Evolutionary conservation across 2,329 filamentous ascomycete genomes (phyloP).

Genomic region (Penicillium fuscoglaucum): DNA sequence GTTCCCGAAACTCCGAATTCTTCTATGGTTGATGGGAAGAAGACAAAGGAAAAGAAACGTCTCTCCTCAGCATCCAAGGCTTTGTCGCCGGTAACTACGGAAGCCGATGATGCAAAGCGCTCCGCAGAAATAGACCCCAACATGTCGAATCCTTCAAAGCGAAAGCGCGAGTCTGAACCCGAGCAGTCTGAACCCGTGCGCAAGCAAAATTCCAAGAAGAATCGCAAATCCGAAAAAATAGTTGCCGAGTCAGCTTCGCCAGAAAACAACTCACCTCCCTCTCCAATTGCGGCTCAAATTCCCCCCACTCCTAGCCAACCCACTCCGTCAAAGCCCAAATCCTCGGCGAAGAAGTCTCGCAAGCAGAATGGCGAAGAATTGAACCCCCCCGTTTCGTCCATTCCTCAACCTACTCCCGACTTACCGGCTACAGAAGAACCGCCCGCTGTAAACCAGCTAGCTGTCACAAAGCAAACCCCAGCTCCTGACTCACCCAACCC

Average conservation of each 20-base stretch:
- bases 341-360: neutral
- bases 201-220: slow-evolving; percentile 9
- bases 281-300: neutral
- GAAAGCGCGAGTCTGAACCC: slow-evolving; percentile 27
- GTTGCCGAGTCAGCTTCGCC: neutral
- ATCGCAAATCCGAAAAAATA: neutral
- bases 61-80: neutral
- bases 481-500: neutral
- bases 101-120: neutral
- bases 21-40: neutral
- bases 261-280: neutral
- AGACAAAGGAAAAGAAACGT: slow-evolving; percentile 14
- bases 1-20: slow-evolving; percentile 8
- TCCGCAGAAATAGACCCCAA: slow-evolving; percentile 4
- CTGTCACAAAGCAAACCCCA: neutral
- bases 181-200: slow-evolving; percentile 14
- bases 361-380: neutral
- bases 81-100: neutral
- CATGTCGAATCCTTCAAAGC: slow-evolving; percentile 25
- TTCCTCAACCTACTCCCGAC: neutral
- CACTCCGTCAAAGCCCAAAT: neutral
- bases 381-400: neutral
- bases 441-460: neutral
- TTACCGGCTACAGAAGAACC: neutral
- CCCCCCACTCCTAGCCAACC: neutral